Conservation (phyloP, 768 basidiomycete genomes). For the Amanita rimosa region DNA sequence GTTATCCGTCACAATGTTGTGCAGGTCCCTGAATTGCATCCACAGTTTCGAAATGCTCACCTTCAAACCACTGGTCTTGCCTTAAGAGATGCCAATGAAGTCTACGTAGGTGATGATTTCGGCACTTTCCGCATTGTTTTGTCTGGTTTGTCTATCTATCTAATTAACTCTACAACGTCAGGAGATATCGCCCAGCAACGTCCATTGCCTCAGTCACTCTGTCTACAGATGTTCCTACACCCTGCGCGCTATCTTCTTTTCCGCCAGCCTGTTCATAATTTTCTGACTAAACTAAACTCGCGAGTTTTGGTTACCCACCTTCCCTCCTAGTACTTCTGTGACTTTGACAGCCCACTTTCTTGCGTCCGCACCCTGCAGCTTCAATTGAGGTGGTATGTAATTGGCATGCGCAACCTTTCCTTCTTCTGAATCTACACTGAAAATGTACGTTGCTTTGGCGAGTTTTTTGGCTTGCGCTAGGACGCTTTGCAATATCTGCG, state of each 20-base stretch:
- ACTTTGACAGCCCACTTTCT: constrained; percentile 82
- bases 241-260: constrained; percentile 87
- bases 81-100: not conserved
- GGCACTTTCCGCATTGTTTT: not conserved
- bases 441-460: constrained; percentile 77
- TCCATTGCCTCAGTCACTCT: constrained; percentile 59
- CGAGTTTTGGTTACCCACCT: constrained; percentile 36
- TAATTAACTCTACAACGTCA: not conserved
- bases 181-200: constrained; percentile 38
- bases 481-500: constrained; percentile 65
- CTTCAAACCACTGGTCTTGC: not conserved
- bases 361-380: constrained; percentile 65
- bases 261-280: constrained; percentile 65
- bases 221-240: constrained; percentile 60
- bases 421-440: constrained; percentile 61
- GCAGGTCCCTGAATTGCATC: not conserved
- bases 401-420: constrained; percentile 85
- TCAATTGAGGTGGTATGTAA: constrained; percentile 48
- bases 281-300: not conserved
- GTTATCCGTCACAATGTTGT: not conserved
- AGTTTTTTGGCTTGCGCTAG: constrained; percentile 71
- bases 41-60: not conserved
- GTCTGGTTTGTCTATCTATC: not conserved
- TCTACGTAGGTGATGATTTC: not conserved
- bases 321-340: constrained; percentile 76